phyloP scores from a whole-genome alignment of 2,329 filamentous ascomycete genomes.

The Tolypocladium sp. region DNA sequence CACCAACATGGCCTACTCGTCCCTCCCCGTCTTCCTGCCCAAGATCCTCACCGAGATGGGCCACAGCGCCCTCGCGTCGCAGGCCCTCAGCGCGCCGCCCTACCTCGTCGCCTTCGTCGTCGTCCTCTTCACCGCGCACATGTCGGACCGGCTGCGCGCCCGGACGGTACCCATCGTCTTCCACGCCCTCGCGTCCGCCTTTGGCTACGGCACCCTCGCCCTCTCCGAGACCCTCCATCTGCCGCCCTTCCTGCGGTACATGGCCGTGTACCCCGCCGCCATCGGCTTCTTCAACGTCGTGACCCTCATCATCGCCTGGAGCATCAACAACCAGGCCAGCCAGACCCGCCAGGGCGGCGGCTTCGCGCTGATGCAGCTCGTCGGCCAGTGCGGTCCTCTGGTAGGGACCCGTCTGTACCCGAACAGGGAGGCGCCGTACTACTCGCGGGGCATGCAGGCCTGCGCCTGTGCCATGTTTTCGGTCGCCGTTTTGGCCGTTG shows the following conservation, averaged over 20 bases:
- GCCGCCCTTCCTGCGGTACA: constrained; percentile 49
- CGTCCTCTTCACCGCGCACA: constrained; percentile 62
- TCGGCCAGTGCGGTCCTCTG: constrained; percentile 72
- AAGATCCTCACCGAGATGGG: constrained; percentile 73
- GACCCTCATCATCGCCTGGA: constrained; percentile 80
- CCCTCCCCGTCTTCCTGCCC: constrained; percentile 79
- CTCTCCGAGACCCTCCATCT: constrained; percentile 40
- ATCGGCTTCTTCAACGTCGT: constrained; percentile 78
- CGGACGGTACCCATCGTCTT: constrained; percentile 59
- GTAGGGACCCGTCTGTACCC: constrained; percentile 61
- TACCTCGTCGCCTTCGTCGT: constrained; percentile 67
- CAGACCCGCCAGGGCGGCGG: constrained; percentile 63
- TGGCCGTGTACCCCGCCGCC: constrained; percentile 69
- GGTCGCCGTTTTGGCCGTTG: constrained; percentile 46
- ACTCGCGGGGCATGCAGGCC: constrained; percentile 50
- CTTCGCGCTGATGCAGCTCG: constrained; percentile 70
- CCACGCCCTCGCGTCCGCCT: constrained; percentile 57
- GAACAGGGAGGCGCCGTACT: constrained; percentile 49
- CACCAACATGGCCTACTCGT: constrained; percentile 81
- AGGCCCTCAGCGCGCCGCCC: constrained; percentile 73
- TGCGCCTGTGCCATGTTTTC: constrained; percentile 55
- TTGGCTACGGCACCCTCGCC: constrained; percentile 52
- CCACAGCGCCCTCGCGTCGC: constrained; percentile 55
- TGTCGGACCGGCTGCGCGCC: constrained; percentile 57
- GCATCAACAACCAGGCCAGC: constrained; percentile 71